Evolutionary conservation across 108 stramenopile species (phyloP), one percentile per base, ranked within the genome.

Genomic region (Discostella stelligeroides): DNA sequence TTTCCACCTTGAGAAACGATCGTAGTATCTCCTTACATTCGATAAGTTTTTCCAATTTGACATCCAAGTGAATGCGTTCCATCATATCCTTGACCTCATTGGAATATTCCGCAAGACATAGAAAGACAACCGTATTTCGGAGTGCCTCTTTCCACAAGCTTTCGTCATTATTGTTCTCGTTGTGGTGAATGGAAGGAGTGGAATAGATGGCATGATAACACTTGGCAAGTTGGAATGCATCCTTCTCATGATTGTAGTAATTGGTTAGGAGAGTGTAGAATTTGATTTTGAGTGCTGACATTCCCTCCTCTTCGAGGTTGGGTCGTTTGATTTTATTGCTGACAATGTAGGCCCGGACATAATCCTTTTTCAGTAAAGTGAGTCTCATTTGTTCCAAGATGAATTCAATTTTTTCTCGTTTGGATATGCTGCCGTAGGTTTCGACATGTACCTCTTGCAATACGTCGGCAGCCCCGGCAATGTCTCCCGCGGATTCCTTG

Each of bases 391-490:
- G 99, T 81, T 99, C 97, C 37, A 98, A 85, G 66, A 99, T 97
- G 81, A 96, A 99, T 66, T 99, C 98, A 6, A 97, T 88, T 84
- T 99, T 99, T 82, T 99, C 98, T 34, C 91, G 79, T 80, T 96
- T 98, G 55, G 89, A 91, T 34, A 99, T 79, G 14, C 93, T 87
- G 29, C 97, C 99, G 70, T 98, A 98, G 7, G 99, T 99, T 85
- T 99, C 99, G 2, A 98, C 99, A 61, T 98, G 95, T 34, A 98
- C 98, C 71, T 98, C 98, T 70, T 98, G 98, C 58, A 99, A 79
- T 11, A 96, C 85, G 41, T 91, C 86, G 17, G 95, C 92, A 2
- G 99, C 98, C 9, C 58, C 84, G 46, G 81, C 82, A 42, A 98
- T 76, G 54, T 95, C 84, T 10, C 96, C 97, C 21, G 82, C 88